Percentiles rank a stretch among this genome's conserved stretches.
phyloP scores from a whole-genome alignment of 768 basidiomycete genomes.

The Sutorius australiensis region DNA sequence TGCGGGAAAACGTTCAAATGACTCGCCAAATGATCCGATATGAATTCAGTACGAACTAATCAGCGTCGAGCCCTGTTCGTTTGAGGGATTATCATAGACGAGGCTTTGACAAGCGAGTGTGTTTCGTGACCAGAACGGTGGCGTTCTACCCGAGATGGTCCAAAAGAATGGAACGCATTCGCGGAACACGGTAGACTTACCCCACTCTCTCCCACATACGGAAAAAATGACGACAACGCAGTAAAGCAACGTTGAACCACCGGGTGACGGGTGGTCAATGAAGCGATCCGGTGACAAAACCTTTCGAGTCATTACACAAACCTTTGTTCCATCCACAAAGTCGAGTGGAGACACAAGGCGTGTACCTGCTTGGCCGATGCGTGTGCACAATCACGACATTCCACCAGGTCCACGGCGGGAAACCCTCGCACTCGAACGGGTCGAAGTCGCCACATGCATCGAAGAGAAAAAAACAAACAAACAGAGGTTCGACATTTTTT shows the following conservation, averaged over 20 bases:
- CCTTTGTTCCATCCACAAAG: constrained; percentile 1
- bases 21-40: constrained; percentile 1
- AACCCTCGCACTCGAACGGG: not conserved
- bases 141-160: constrained; percentile 13
- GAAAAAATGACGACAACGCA: constrained; percentile 20
- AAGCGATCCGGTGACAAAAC: not conserved
- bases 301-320: not conserved
- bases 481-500: not conserved
- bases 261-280: not conserved
- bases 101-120: not conserved
- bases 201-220: constrained; percentile 1
- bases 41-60: constrained; percentile 2
- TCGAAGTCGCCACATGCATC: constrained; percentile 1
- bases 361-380: too few relatives aligned
- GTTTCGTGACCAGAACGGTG: constrained; percentile 9
- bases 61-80: not conserved
- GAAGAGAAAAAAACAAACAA: constrained; percentile 1
- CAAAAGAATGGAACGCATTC: constrained; percentile 7
- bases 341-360: constrained; percentile 7
- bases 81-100: not conserved
- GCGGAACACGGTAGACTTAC: not conserved
- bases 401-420: not conserved
- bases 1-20: not conserved
- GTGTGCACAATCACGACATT: not conserved
- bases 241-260: not conserved